Evolutionary conservation across 2,329 filamentous ascomycete genomes (phyloP), one percentile per base, ranked within the genome.

Genomic region (Aspergillus quadricinctus): DNA sequence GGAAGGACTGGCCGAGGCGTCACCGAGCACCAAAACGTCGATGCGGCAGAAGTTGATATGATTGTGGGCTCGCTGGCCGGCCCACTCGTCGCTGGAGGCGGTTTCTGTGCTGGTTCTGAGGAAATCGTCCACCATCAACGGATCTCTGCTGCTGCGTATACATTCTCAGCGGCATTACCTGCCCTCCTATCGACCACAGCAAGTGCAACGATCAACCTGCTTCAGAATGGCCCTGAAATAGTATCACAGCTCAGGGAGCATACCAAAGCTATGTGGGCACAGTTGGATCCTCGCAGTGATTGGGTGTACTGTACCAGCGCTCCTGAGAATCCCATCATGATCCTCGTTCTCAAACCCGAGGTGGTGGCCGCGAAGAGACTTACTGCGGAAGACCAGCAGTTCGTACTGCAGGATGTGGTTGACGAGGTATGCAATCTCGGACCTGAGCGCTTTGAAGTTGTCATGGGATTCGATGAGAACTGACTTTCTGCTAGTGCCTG

Each of bases 91-190:
- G 92, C 90, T 9, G 93, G 92, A 54, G 94, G 95, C 64, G 94
- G 94, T 17, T 99, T 99, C 80, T 99, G 94, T 72, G 92, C 93
- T 17, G 93, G 92, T 19, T 88, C 88, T 41, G 87, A 88, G 62
- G 94, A 97, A 70, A 92, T 97, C 19, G 90, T 97, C 19, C 90
- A 95, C 72, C 94, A 99, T 70, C 94, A 99, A 77, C 92, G 94
- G 63, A 92, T 99, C 68, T 91, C 90, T 8, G 90, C 93, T 4
- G 86, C 90, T 1, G 88, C 93, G 0, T 99, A 97, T 74, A 97
- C 94, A 3, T 99, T 91, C 78, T 97, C 93, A 28, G 94, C 94
- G 2, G 94, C 94, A 6, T 81, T 99, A 35, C 94, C 94, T 3
- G 94, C 94, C 21, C 88, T 99, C 79, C 80, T 96, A 53, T 92